These are phyloP conservation scores for Gnetum montanum DNA, from an alignment of 75 land plant species.

Conservation along the genomic window DNA sequence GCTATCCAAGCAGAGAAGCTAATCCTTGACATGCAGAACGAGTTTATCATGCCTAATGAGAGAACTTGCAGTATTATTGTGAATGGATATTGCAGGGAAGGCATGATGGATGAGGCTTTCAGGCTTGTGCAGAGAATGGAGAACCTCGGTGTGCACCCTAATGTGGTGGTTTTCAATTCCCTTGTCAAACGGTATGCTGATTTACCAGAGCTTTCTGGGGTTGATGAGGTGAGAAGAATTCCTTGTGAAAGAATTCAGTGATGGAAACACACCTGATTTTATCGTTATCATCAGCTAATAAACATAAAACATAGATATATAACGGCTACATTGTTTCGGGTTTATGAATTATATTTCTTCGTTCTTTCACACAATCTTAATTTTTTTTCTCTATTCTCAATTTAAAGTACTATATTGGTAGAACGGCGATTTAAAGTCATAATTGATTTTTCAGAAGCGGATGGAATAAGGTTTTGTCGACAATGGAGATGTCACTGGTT, in stretches of 20 bases:
- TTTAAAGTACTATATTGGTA: no score
- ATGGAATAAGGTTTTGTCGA: no score
- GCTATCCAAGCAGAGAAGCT: constrained; percentile 48
- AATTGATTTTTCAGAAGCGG: no score
- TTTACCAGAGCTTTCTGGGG: constrained; percentile 30
- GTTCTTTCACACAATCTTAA: no score
- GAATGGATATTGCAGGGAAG: constrained; percentile 63
- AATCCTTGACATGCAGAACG: constrained; percentile 61
- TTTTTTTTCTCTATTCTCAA: no score
- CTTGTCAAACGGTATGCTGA: constrained; percentile 78
- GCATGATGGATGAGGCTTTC: constrained; percentile 45
- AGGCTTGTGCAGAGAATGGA: constrained; percentile 55
- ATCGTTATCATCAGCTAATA: no score
- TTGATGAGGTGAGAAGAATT: constrained; percentile 45
- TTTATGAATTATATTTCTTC: no score
- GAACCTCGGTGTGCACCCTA: constrained; percentile 52
- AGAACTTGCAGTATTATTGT: constrained; percentile 85
- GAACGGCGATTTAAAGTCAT: no score
- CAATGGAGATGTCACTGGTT: no score
- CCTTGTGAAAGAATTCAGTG: neutral
- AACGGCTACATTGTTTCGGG: no score
- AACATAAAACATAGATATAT: no score
- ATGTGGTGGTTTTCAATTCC: constrained; percentile 63
- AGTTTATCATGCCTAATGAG: constrained; percentile 49
- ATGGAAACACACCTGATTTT: no score